Evolutionary conservation across 805 yeast species (phyloP), one percentile per base, ranked within the genome.

Genomic region (Torulaspora microellipsoides): DNA sequence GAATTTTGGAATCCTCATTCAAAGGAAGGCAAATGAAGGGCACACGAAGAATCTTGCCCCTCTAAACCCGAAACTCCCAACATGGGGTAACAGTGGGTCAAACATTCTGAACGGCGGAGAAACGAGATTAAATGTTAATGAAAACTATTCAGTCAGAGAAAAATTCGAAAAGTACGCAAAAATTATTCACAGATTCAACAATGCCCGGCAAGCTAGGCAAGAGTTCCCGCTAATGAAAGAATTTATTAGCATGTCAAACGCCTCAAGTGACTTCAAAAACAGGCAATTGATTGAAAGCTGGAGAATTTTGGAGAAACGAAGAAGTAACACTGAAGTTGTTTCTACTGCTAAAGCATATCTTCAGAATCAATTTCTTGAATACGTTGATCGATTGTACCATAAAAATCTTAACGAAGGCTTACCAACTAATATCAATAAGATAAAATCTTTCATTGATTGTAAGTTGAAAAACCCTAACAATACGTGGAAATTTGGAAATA

Each of bases 91-190:
- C 46, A 45, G 40, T 8, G 52, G 40, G 34, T 53, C 48, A 48
- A 54, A 56, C 47, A 66, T 45, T 43, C 58, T 55, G 51, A 58
- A 40, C 31, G 46, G 56, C 41, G 58, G 55, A n/a, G 56, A 59
- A n/a, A 62, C 65, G 17, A 70, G 59, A 42, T 56, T 67, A 39
- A 71, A 72, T 47, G 74, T 72, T 14, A 71, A 71, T 50, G 73
- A 67, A 48, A 69, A 70, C 43, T 62, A 65, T 42, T 44, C 65
- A 27, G 52, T 65, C 11, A 65, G 77, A 51, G 69, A 77, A 36
- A 81, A 80, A 56, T 85, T 85, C 55, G 93, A 85, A 57, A 74
- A 75, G 40, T 81, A 82, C 60, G 95, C 95, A 0, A 78, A 76
- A 46, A 78, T 83, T 10, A 73, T 88, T 25, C 78, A 81, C 53